Evolutionary conservation across 2,329 filamentous ascomycete genomes (phyloP), one percentile per base, ranked within the genome.

Genomic region (Penicillium brasilianum): DNA sequence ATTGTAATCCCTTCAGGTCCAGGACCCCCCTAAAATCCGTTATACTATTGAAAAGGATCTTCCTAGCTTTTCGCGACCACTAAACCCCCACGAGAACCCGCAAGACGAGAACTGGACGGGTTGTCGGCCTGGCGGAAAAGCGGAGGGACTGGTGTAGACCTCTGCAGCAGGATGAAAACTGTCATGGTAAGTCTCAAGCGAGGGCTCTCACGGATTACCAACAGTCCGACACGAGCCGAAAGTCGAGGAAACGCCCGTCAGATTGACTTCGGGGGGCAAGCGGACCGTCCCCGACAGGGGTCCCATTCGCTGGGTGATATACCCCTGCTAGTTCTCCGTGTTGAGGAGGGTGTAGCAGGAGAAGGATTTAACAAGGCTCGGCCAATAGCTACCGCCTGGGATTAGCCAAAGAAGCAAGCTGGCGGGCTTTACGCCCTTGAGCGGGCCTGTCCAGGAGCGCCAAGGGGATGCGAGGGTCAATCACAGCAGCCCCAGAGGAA

Each of bases 381-480:
- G 60, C 60, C 60, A 62, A 61, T 62, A 54, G 51, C 14, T 30
- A 53, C 52, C 16, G 37, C 51, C 49, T 54, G 25, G 32, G 60
- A 58, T 58, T 62, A 60, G 59, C 57, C 51, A 48, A 59, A 59
- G 48, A 60, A 59, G 62, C 58, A 50, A 57, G 36, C 28, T 36
- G 34, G 44, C 36, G 48, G 55, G 11, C 51, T 39, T 59, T 59
- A 57, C 41, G 55, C 22, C 39, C 51, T 62, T 57, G 37, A 46
- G 50, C 56, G 51, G 62, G 61, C 43, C 43, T 48, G 51, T 59
- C 48, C 57, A 56, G 60, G 60, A 48, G 25, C 22, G 63, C 57
- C 52, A 64, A 64, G 59, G 16, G 46, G 43, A 52, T 61, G 54
- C 59, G 46, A 56, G 55, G 43, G 57, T 65, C 51, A 61, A 67